Percentiles rank a stretch among this genome's conserved stretches.
Conservation (phyloP, 345 rosid genomes). For the Combretum micranthum region DNA sequence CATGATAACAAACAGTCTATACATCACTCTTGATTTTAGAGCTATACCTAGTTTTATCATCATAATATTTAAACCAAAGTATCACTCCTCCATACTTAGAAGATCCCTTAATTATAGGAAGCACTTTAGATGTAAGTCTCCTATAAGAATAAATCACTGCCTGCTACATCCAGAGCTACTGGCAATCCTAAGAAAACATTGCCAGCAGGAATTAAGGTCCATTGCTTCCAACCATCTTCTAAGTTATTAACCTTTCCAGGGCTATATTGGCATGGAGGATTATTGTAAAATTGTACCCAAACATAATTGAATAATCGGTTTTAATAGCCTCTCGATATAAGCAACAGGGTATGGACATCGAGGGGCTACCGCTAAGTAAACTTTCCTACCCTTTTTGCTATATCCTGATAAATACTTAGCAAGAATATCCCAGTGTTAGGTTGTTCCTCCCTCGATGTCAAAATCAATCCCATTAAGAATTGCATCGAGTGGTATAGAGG, state of each 20-base stretch:
- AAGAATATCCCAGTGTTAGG: conserved; percentile 19
- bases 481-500: conserved; percentile 11
- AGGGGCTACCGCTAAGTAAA: conserved; percentile 22
- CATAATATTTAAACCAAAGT: conserved; percentile 24
- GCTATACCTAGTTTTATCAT: conserved; percentile 15
- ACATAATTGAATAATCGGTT: conserved; percentile 16
- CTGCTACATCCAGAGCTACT: conserved; percentile 12
- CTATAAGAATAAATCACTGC: conserved; percentile 15
- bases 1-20: not conserved
- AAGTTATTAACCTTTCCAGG: not conserved
- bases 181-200: conserved; percentile 24
- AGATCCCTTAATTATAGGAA: conserved; percentile 17
- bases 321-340: conserved; percentile 15
- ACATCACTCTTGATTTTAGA: conserved; percentile 17
- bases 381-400: conserved; percentile 17
- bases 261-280: conserved; percentile 21
- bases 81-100: conserved; percentile 27
- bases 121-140: conserved; percentile 11
- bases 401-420: conserved; percentile 18
- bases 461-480: conserved; percentile 24
- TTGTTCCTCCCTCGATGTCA: conserved; percentile 23
- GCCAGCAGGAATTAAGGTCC: conserved; percentile 9
- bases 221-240: conserved; percentile 20
- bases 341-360: conserved; percentile 25
- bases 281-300: conserved; percentile 29